phyloP scores from a whole-genome alignment of 1,284 basidiomycete genomes.

The Ustilago shanxiensis region DNA sequence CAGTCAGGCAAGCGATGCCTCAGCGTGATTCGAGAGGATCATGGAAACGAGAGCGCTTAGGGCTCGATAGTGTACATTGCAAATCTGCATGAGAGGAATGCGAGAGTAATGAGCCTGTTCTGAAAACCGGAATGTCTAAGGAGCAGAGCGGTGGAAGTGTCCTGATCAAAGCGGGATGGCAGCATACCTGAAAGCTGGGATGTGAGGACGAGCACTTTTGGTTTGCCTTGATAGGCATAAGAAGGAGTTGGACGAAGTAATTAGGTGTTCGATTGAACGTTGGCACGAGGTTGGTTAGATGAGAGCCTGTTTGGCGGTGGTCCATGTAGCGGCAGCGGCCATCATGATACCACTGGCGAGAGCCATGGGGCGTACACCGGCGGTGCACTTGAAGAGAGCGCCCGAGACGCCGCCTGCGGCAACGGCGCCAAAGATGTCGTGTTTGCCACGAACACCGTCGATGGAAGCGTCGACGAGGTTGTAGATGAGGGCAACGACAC shows the following conservation, averaged over 20 bases:
- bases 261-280: not conserved
- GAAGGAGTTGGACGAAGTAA: not conserved
- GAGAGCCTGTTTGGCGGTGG: constrained; percentile 68
- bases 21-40: not conserved
- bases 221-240: not conserved
- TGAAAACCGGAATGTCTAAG: constrained; percentile 14
- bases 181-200: not conserved
- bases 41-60: constrained; percentile 17
- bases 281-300: constrained; percentile 10
- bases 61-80: constrained; percentile 47
- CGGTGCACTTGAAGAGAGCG: constrained; percentile 91
- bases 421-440: constrained; percentile 92
- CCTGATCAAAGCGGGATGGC: not conserved
- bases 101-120: not conserved
- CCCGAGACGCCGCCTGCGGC: constrained; percentile 91
- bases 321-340: constrained; percentile 88
- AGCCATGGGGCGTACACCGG: constrained; percentile 88
- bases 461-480: constrained; percentile 95
- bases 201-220: not conserved
- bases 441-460: constrained; percentile 87
- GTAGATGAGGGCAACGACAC: constrained; percentile 95
- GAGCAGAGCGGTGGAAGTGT: constrained; percentile 39
- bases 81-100: constrained; percentile 7
- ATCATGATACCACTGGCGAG: constrained; percentile 90
- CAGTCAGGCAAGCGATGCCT: not conserved